Conservation (phyloP, 768 basidiomycete genomes). For the Leccinum longicurvipes region DNA sequence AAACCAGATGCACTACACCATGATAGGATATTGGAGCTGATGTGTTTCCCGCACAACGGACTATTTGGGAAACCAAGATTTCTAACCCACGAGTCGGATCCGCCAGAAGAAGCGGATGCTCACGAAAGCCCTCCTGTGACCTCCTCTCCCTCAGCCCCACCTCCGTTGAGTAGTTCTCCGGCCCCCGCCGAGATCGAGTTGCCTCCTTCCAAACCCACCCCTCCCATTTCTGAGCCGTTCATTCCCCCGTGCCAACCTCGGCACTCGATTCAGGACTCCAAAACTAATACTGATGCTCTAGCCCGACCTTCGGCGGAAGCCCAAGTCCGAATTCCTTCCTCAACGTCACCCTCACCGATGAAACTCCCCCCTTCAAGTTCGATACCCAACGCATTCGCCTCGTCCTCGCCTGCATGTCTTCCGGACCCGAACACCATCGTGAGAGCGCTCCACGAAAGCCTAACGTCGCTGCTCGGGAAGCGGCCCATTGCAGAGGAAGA, state of each 20-base stretch:
- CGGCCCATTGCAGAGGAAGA: conserved; percentile 47
- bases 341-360: conserved; percentile 51
- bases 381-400: conserved; percentile 9
- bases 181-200: conserved; percentile 1
- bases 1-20: neutral
- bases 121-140: neutral
- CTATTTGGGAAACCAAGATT: conserved; percentile 36
- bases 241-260: neutral
- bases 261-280: conserved; percentile 18
- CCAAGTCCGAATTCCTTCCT: conserved; percentile 52
- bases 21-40: neutral
- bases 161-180: conserved; percentile 33
- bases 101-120: conserved; percentile 9
- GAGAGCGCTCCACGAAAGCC: conserved; percentile 64
- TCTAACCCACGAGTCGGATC: conserved; percentile 25
- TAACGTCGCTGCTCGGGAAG: conserved; percentile 69
- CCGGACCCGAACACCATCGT: conserved; percentile 45
- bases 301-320: conserved; percentile 23
- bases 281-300: conserved; percentile 7
- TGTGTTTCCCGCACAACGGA: neutral
- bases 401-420: conserved; percentile 32
- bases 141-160: conserved; percentile 17
- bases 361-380: conserved; percentile 34
- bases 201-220: neutral
- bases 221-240: neutral